These are phyloP conservation scores for Linderniella brevidens DNA, from an alignment of 257 asterid species.

Conservation along the genomic window DNA sequence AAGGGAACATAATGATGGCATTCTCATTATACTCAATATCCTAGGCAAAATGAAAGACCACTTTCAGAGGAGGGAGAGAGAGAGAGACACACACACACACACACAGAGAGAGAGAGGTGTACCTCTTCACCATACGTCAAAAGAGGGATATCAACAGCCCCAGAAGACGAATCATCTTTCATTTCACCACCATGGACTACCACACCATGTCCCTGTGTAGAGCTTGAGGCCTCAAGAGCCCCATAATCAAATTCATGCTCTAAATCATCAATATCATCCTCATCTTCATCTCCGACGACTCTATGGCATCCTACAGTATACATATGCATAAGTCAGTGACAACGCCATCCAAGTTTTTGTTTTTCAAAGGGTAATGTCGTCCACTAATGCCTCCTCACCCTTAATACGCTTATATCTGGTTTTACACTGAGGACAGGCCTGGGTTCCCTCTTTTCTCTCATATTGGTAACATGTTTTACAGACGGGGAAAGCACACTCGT, in stretches of 20 bases:
- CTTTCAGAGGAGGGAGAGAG: not conserved
- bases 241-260: conserved; percentile 41
- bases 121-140: conserved; percentile 57
- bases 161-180: conserved; percentile 18
- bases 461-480: conserved; percentile 53
- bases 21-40: conserved; percentile 26
- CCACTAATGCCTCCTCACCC: conserved; percentile 18
- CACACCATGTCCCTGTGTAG: conserved; percentile 8
- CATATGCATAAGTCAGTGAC: not conserved
- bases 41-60: conserved; percentile 12
- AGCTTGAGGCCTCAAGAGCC: conserved; percentile 12
- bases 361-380: too few relatives aligned
- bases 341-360: not conserved
- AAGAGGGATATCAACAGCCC: conserved; percentile 26
- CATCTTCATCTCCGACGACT: conserved; percentile 68
- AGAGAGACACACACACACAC: not conserved
- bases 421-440: conserved; percentile 63
- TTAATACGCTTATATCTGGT: conserved; percentile 48
- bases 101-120: not conserved
- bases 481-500: conserved; percentile 59
- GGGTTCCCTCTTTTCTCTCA: conserved; percentile 55
- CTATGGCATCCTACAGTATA: conserved; percentile 37
- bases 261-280: conserved; percentile 41
- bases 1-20: conserved; percentile 37
- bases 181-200: conserved; percentile 15